Conservation (phyloP, 768 basidiomycete genomes). For the Peribolospora baueri region DNA sequence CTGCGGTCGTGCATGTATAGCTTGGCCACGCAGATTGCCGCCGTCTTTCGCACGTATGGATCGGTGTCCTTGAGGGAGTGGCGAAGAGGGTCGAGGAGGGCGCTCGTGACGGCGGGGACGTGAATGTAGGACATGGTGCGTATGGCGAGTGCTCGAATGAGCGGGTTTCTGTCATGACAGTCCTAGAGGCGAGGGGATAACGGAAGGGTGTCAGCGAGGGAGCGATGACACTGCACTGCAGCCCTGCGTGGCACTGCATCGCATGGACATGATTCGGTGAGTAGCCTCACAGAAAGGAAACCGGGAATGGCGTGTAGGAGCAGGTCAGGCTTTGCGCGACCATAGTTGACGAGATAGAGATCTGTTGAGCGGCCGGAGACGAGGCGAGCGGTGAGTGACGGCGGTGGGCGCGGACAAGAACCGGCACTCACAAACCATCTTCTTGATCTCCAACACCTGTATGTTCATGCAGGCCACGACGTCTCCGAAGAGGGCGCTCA, state of each 20-base stretch:
- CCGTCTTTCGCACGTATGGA: constrained; percentile 95
- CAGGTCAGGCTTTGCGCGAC: constrained; percentile 74
- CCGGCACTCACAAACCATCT: constrained; percentile 25
- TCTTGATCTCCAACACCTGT: constrained; percentile 90
- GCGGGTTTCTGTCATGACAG: constrained; percentile 81
- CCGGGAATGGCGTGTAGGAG: constrained; percentile 74
- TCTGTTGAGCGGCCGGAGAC: constrained; percentile 23
- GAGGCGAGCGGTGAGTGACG: background rate
- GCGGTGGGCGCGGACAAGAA: too few species aligned
- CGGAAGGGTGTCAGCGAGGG: background rate
- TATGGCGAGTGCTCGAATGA: constrained; percentile 87
- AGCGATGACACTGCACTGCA: background rate
- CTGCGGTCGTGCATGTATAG: constrained; percentile 69
- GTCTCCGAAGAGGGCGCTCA: constrained; percentile 72
- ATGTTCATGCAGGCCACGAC: constrained; percentile 87
- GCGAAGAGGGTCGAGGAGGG: constrained; percentile 66
- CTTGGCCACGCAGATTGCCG: constrained; percentile 92
- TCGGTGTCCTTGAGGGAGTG: constrained; percentile 83
- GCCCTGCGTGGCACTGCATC: too few species aligned
- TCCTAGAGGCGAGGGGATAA: constrained; percentile 32
- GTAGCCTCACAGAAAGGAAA: constrained; percentile 46
- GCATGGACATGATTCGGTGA: background rate
- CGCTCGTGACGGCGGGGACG: constrained; percentile 60
- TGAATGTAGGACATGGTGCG: constrained; percentile 99
- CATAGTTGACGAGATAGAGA: constrained; percentile 90